phyloP scores from a whole-genome alignment of 140 eudicot species.

The Senecio squalidus region DNA sequence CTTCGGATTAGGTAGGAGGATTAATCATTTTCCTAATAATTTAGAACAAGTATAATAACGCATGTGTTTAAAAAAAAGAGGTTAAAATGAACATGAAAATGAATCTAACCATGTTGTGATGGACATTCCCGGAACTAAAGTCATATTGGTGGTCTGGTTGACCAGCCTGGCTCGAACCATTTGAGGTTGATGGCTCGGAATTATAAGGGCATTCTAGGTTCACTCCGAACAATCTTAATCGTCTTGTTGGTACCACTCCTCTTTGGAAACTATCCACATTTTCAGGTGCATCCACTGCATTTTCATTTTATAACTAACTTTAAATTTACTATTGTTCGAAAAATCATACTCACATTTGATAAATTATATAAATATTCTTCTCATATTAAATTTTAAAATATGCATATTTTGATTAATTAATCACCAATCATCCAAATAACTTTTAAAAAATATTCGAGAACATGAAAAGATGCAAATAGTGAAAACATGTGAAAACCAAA shows the following conservation, averaged over 20 bases:
- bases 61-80: background rate
- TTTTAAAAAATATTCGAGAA: too few relatives aligned
- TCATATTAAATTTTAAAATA: too few relatives aligned
- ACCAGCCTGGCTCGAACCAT: conserved; percentile 34
- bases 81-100: background rate
- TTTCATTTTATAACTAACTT: background rate
- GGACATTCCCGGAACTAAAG: conserved; percentile 3
- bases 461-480: too few relatives aligned
- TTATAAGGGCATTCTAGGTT: conserved; percentile 50
- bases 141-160: conserved; percentile 16
- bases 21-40: too few relatives aligned
- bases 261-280: conserved; percentile 23
- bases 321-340: too few relatives aligned
- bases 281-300: conserved; percentile 17
- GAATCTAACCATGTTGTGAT: conserved; percentile 8
- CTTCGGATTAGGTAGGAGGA: too few relatives aligned
- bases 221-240: conserved; percentile 60
- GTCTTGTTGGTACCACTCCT: conserved; percentile 35
- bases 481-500: too few relatives aligned
- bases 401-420: too few relatives aligned
- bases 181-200: conserved; percentile 21
- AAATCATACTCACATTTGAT: too few relatives aligned
- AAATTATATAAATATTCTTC: too few relatives aligned
- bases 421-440: too few relatives aligned
- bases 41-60: background rate